Evolutionary conservation across 371 early-diverging fungal genomes (phyloP), one percentile per base, ranked within the genome.

Genomic region (Batkoa obscura): DNA sequence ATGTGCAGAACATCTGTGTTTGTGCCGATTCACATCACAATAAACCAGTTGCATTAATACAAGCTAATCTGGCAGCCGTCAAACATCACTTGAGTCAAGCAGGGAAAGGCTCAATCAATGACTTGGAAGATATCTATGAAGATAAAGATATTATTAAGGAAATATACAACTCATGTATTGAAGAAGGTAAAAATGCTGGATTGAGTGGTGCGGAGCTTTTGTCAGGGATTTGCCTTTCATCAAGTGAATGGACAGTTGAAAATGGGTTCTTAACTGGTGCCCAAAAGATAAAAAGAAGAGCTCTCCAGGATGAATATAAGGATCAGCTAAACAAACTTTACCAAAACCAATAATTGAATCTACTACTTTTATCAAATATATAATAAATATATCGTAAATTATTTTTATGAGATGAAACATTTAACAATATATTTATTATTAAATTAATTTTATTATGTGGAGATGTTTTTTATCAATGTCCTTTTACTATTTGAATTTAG

Each of bases 191-290:
- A 57, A 60, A 69, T 36, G 63, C 70, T 50, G 80, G 79, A 0
- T 68, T 94, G 43, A 78, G 71, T 58, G 72, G 76, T 9, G 73
- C 83, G n/a, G 92, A 94, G 66, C 61, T 79, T 37, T 61, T 94
- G 42, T 60, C 71, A 30, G 76, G 71, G 53, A 66, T 92, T 23
- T 69, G 72, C 62, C 58, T 96, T n/a, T 74, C 72, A 52, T 65
- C 65, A 0, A 89, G 86, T 35, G 74, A 84, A 57, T 94, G 94
- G 92, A 88, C 90, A 2, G 74, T 88, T 0, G 83, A 93, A 65
- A 83, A 78, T 64, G 85, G 76, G 45, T 48, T 81, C 54, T 65
- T 89, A 70, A 96, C 97, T 6, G 90, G 95, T 10, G 90, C 94
- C 10, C 84, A 84, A 67, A 97, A 97, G 69, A 63, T 94, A 41